These are phyloP conservation scores for Tolypocladium capitatum DNA, from an alignment of 2,329 filamentous ascomycete genomes.

Conservation along the genomic window DNA sequence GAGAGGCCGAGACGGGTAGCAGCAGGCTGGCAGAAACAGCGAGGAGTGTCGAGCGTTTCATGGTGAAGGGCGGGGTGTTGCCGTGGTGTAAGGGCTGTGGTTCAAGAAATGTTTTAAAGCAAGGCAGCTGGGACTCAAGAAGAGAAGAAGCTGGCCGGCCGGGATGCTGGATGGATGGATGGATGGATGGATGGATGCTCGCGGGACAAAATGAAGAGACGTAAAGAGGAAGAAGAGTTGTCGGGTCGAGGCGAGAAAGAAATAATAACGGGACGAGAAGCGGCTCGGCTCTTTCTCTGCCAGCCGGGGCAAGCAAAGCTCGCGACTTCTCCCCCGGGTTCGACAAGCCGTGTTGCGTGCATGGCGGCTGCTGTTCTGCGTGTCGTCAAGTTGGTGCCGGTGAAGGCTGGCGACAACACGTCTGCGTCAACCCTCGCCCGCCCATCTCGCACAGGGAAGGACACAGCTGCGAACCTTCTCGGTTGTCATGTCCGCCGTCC, in stretches of 20 bases:
- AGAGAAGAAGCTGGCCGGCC: background rate
- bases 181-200: background rate
- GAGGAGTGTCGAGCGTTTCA: conserved; percentile 6
- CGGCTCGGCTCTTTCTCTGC: background rate
- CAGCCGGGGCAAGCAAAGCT: background rate
- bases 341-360: background rate
- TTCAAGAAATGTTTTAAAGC: background rate
- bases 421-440: background rate
- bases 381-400: background rate
- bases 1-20: conserved; percentile 4
- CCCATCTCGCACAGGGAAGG: background rate
- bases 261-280: background rate
- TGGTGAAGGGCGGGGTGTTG: conserved; percentile 3
- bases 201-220: background rate
- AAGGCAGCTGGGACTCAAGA: background rate
- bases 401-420: background rate
- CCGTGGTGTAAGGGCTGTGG: background rate
- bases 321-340: background rate
- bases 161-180: background rate
- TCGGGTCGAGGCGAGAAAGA: background rate
- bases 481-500: background rate
- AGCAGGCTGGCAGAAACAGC: conserved; percentile 5
- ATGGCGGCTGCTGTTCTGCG: background rate
- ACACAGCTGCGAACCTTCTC: background rate
- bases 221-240: background rate